phyloP scores from a whole-genome alignment of 2,329 filamentous ascomycete genomes.

The Talaromyces islandicus region DNA sequence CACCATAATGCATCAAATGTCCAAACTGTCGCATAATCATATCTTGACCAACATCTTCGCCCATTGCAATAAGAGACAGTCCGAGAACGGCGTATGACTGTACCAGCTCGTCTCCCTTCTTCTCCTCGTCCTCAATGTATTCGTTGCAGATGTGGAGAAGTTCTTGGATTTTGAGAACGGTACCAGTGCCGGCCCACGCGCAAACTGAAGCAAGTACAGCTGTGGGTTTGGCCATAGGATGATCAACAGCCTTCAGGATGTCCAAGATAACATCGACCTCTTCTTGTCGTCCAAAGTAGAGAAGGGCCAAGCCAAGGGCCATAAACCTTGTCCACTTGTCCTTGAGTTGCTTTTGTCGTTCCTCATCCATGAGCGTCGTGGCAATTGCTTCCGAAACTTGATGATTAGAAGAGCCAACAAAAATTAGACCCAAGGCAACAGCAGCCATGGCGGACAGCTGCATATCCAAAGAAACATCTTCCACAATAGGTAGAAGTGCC shows the following conservation, averaged over 20 bases:
- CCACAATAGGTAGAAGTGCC: constrained; percentile 77
- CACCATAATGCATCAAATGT: constrained; percentile 98
- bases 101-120: constrained; percentile 90
- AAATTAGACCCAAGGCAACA: constrained; percentile 80
- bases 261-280: constrained; percentile 98
- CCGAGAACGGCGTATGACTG: constrained; percentile 95
- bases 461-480: constrained; percentile 80
- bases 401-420: constrained; percentile 85
- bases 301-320: constrained; percentile 81
- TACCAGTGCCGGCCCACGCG: constrained; percentile 95
- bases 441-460: constrained; percentile 95
- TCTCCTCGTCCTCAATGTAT: constrained; percentile 88
- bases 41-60: constrained; percentile 95
- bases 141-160: constrained; percentile 97
- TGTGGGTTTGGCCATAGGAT: constrained; percentile 95
- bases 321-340: constrained; percentile 99
- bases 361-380: constrained; percentile 87
- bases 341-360: constrained; percentile 81
- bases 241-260: constrained; percentile 92
- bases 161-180: constrained; percentile 94
- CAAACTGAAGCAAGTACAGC: constrained; percentile 92
- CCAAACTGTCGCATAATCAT: constrained; percentile 98
- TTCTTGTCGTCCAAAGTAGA: constrained; percentile 96
- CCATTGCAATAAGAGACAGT: constrained; percentile 92
- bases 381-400: constrained; percentile 91